Conservation (phyloP, 306 rosid genomes). For the Castanospermum australe region DNA sequence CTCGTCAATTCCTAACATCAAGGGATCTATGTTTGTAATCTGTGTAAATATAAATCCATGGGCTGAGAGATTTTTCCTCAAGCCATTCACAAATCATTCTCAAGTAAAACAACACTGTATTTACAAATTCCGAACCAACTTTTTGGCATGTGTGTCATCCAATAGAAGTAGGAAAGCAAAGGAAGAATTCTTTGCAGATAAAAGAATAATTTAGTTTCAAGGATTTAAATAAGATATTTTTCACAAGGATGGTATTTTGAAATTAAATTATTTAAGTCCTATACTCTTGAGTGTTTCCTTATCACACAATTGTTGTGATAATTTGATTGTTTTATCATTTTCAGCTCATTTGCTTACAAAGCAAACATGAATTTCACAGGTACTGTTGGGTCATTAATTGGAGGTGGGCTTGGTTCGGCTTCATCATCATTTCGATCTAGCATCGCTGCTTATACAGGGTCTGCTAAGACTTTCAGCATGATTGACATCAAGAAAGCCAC, state of each 20-base stretch:
- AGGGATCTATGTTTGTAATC: no score
- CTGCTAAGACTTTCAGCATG: slow-evolving; percentile 66
- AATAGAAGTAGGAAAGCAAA: not conserved
- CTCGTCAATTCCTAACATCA: no score
- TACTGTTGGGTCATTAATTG: slow-evolving; percentile 45
- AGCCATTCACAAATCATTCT: no score
- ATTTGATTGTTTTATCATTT: not conserved
- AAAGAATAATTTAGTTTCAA: not conserved
- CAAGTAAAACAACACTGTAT: not conserved
- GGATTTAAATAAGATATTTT: not conserved
- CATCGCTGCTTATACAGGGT: slow-evolving; percentile 67
- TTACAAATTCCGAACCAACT: not conserved
- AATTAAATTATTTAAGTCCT: not conserved
- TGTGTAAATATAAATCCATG: no score
- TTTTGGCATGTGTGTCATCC: not conserved
- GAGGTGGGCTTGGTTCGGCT: slow-evolving; percentile 54
- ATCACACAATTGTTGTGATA: not conserved
- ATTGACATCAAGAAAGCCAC: slow-evolving; percentile 72
- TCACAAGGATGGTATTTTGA: not conserved
- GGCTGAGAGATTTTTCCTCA: no score
- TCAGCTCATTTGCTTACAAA: not conserved
- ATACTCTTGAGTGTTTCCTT: not conserved
- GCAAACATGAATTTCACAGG: slow-evolving; percentile 37
- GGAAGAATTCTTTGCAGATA: not conserved
- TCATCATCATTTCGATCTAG: slow-evolving; percentile 71